These are phyloP conservation scores for Annulohypoxylon stygium DNA, from an alignment of 495 filamentous ascomycete species.

Conservation along the genomic window DNA sequence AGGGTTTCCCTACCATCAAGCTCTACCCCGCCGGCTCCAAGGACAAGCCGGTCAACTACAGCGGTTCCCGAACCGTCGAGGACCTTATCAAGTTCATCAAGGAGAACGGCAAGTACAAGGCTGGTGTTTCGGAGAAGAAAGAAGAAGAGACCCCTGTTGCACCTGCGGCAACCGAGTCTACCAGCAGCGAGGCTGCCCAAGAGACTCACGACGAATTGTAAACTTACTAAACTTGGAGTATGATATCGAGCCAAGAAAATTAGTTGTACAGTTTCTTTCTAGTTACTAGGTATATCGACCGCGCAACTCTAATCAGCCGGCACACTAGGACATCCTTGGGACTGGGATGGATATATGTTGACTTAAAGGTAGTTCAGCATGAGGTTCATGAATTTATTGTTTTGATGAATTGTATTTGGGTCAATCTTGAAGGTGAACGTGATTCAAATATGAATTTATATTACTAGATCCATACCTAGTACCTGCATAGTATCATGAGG, in stretches of 20 bases:
- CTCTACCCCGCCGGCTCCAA: constrained; percentile 94
- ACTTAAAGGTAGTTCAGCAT: constrained; percentile 52
- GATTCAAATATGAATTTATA: too few species aligned
- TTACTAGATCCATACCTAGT: not conserved
- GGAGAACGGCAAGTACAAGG: constrained; percentile 92
- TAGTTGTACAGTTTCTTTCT: constrained; percentile 49
- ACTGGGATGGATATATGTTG: constrained; percentile 49
- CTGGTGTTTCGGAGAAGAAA: constrained; percentile 66
- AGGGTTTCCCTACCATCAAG: constrained; percentile 99
- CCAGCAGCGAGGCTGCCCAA: constrained; percentile 58
- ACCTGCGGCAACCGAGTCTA: constrained; percentile 64
- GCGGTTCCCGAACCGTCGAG: constrained; percentile 89
- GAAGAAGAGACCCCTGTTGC: constrained; percentile 68
- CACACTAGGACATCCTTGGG: constrained; percentile 46
- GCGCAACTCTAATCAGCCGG: constrained; percentile 44
- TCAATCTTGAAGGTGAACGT: not conserved
- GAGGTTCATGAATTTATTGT: constrained; percentile 48
- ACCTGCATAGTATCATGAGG: too few species aligned
- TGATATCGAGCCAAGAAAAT: constrained; percentile 34
- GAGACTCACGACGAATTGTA: constrained; percentile 77
- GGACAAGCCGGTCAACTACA: constrained; percentile 85
- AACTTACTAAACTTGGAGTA: constrained; percentile 59
- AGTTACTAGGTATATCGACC: constrained; percentile 33
- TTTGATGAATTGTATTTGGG: constrained; percentile 33
- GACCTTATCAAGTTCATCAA: constrained; percentile 94